Percentiles rank a stretch among this genome's conserved stretches.
Conservation (phyloP, 192 early-diverging fungal species). For the Chytriomyces sp. region DNA sequence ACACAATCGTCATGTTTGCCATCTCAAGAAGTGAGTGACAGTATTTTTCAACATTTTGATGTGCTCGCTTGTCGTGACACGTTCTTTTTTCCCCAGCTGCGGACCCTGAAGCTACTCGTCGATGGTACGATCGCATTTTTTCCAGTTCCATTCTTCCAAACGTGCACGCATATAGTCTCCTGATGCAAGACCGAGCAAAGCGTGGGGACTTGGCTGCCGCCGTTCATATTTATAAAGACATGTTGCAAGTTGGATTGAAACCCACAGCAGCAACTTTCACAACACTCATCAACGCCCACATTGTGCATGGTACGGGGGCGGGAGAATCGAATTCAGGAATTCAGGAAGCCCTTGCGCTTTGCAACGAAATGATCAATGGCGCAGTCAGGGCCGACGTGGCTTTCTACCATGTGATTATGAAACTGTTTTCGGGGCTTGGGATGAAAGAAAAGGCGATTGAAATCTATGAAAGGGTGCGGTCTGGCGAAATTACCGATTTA, state of each 20-base stretch:
- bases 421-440: slow-evolving; percentile 19
- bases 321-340: background rate
- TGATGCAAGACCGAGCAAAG: slow-evolving; percentile 34
- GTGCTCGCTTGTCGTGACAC: background rate
- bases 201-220: slow-evolving; percentile 31
- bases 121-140: slow-evolving; percentile 40
- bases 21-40: slow-evolving; percentile 24
- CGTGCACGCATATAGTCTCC: slow-evolving; percentile 35
- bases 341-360: slow-evolving; percentile 25
- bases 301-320: background rate
- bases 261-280: slow-evolving; percentile 35
- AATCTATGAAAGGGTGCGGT: slow-evolving; percentile 13
- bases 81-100: slow-evolving; percentile 2
- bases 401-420: slow-evolving; percentile 33
- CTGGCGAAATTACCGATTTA: background rate
- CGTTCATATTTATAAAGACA: slow-evolving; percentile 29
- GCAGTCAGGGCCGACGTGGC: slow-evolving; percentile 26
- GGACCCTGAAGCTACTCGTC: slow-evolving; percentile 34
- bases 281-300: slow-evolving; percentile 27
- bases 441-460: background rate
- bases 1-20: slow-evolving; percentile 40
- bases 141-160: slow-evolving; percentile 29
- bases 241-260: slow-evolving; percentile 14
- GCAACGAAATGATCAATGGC: slow-evolving; percentile 19
- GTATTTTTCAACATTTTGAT: background rate